Evolutionary conservation across 2,329 filamentous ascomycete species (phyloP).

Genomic region (Dryadomyces quercus-mongolicae): DNA sequence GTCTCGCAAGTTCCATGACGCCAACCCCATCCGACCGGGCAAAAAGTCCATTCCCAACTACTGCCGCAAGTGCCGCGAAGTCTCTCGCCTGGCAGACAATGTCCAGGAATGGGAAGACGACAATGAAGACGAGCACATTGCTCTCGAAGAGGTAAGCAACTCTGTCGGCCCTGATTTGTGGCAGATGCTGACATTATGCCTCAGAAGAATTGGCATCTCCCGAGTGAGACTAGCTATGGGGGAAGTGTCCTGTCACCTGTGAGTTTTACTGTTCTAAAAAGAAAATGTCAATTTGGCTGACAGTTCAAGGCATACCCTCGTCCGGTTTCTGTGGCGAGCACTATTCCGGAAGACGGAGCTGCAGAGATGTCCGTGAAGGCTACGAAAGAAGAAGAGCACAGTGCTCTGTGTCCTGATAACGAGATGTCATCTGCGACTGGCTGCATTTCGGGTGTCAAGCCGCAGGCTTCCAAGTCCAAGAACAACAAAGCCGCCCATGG

Average conservation of each 20-base stretch:
- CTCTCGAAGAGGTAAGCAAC: background rate
- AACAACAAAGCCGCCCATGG: background rate
- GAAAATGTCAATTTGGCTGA: background rate
- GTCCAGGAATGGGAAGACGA: background rate
- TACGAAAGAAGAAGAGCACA: too few species aligned
- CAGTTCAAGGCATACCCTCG: background rate
- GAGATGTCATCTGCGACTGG: background rate
- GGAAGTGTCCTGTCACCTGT: background rate
- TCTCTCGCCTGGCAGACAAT: conserved; percentile 6
- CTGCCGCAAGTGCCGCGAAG: conserved; percentile 21
- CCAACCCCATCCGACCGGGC: conserved; percentile 19
- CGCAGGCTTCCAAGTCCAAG: background rate
- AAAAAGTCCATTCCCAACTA: conserved; percentile 21
- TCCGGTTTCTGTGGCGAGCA: background rate
- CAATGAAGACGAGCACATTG: background rate
- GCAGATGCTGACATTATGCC: background rate
- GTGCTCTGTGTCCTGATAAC: background rate
- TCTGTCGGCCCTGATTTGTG: background rate
- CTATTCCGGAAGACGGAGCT: background rate
- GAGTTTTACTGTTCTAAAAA: background rate
- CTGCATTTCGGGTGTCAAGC: background rate
- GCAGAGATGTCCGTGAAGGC: background rate
- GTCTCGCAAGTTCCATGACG: conserved; percentile 25
- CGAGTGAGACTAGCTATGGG: conserved; percentile 1
- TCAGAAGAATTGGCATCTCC: background rate